phyloP scores from a whole-genome alignment of 345 rosid species.

The Acer saccharum region DNA sequence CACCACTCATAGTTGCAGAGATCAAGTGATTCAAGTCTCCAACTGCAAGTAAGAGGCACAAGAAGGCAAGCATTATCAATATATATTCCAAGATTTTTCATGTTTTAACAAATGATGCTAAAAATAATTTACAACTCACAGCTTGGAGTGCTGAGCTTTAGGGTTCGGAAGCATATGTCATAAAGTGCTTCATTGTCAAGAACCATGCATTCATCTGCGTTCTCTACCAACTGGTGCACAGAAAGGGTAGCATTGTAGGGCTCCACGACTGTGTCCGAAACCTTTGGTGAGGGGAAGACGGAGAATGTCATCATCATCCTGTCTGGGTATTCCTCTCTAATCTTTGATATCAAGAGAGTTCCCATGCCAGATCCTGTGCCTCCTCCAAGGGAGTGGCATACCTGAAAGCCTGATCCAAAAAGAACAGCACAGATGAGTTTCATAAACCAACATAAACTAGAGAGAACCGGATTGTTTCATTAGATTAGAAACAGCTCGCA shows the following conservation, averaged over 20 bases:
- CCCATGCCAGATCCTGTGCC: slow-evolving; percentile 99
- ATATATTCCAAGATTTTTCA: not conserved
- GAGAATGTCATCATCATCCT: slow-evolving; percentile 99
- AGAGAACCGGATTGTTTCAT: not conserved
- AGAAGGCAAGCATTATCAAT: slow-evolving; percentile 2
- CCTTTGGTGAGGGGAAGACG: slow-evolving; percentile 96
- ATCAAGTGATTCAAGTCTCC: slow-evolving; percentile 97
- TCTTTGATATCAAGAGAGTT: slow-evolving; percentile 87
- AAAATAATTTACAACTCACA: slow-evolving; percentile 48
- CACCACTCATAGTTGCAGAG: slow-evolving; percentile 96
- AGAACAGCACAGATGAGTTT: slow-evolving; percentile 15
- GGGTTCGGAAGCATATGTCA: slow-evolving; percentile 96
- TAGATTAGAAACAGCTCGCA: too few species aligned
- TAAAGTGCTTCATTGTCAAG: slow-evolving; percentile 97
- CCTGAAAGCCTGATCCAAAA: slow-evolving; percentile 76
- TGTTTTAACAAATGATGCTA: not conserved
- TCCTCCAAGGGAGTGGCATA: slow-evolving; percentile 96
- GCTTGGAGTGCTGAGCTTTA: slow-evolving; percentile 97
- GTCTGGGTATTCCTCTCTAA: slow-evolving; percentile 97
- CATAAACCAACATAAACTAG: slow-evolving; percentile 2
- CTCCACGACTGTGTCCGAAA: slow-evolving; percentile 98
- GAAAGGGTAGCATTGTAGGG: slow-evolving; percentile 98
- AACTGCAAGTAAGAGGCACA: slow-evolving; percentile 47
- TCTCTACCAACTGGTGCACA: slow-evolving; percentile 93
- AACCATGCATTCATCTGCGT: slow-evolving; percentile 98